Evolutionary conservation across 495 filamentous ascomycete species (phyloP).

Genomic region (Aspergillus haitiensis): DNA sequence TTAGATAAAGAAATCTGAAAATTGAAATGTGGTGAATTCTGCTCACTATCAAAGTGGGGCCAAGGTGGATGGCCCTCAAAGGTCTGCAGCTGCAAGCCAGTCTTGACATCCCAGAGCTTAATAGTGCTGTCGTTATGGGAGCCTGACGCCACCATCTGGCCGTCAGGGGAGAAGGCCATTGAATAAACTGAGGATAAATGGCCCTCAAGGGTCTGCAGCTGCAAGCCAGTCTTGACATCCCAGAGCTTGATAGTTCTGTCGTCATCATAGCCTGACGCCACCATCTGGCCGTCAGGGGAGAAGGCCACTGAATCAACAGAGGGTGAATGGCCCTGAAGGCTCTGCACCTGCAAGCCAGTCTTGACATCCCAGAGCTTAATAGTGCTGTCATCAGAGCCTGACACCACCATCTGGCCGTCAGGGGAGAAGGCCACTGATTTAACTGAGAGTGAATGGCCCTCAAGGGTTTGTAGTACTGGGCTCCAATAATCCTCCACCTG

Average conservation of each 20-base stretch:
- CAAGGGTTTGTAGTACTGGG: constrained; percentile 7
- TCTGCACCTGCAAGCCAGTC: background rate
- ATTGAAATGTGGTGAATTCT: too few relatives aligned
- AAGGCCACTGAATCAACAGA: background rate
- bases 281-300: background rate
- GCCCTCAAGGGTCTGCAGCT: background rate
- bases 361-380: constrained; percentile 14
- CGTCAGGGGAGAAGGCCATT: background rate
- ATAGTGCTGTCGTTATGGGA: background rate
- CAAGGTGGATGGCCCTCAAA: background rate
- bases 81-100: background rate
- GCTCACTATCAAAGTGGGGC: too few relatives aligned
- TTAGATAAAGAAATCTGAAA: constrained; percentile 15
- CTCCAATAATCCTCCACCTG: constrained; percentile 6
- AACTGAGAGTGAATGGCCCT: constrained; percentile 1
- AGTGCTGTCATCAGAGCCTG: constrained; percentile 19
- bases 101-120: background rate
- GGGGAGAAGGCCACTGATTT: background rate
- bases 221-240: background rate
- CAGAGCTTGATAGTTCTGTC: constrained; percentile 20
- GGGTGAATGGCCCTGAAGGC: background rate
- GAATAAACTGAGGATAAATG: background rate
- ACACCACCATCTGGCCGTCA: constrained; percentile 8
- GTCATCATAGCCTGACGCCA: constrained; percentile 22
- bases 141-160: background rate